Percentiles rank a stretch among this genome's conserved stretches.
Evolutionary conservation across 371 early-diverging fungal genomes (phyloP).

Genomic region (Mucor velutinosus): DNA sequence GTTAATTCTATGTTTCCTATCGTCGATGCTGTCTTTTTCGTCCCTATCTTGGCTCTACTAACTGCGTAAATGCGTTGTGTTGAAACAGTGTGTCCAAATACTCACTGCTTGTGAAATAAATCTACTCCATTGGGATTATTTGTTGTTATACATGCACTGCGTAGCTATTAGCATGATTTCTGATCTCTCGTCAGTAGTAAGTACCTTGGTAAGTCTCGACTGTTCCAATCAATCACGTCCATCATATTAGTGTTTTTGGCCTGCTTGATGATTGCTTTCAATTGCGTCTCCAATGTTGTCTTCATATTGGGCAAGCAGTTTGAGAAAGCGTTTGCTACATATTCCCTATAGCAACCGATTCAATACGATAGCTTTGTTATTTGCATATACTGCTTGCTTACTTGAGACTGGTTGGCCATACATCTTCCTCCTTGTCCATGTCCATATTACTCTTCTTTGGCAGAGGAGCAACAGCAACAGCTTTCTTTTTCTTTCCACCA

Average conservation of each 20-base stretch:
- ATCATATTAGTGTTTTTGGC: constrained; percentile 34
- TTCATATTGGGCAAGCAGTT: constrained; percentile 42
- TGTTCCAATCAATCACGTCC: constrained; percentile 83
- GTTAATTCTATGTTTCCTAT: constrained; percentile 24
- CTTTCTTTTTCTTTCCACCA: constrained; percentile 12
- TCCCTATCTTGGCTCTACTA: neutral
- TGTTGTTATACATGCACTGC: constrained; percentile 17
- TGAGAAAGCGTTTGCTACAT: constrained; percentile 52
- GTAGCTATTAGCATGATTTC: neutral
- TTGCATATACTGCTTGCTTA: neutral
- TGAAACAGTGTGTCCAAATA: neutral
- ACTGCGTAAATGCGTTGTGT: neutral
- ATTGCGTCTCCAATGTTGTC: constrained; percentile 43
- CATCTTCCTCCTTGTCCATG: neutral
- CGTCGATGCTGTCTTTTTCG: constrained; percentile 1
- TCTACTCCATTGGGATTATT: constrained; percentile 13
- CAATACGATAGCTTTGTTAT: neutral
- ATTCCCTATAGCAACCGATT: constrained; percentile 36
- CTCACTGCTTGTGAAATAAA: constrained; percentile 10
- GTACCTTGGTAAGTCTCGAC: constrained; percentile 48
- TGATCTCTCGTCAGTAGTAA: neutral
- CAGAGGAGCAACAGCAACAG: neutral
- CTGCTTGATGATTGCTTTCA: constrained; percentile 46
- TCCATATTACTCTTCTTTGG: neutral
- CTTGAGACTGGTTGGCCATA: constrained; percentile 20